Evolutionary conservation across 2,329 filamentous ascomycete genomes (phyloP).

Genomic region (Ophiocordyceps camponoti-leonardi): DNA sequence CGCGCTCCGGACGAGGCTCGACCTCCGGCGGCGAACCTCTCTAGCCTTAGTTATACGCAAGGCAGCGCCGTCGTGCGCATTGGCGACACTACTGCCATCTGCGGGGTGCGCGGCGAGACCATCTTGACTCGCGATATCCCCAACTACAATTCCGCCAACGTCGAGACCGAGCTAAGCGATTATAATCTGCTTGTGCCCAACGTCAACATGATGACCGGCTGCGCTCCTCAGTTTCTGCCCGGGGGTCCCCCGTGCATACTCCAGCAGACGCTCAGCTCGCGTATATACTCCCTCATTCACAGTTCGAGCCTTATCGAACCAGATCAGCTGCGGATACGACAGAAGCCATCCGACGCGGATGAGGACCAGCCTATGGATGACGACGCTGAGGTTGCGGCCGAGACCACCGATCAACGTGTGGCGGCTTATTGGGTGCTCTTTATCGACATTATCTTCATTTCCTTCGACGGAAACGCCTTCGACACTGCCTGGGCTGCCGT

Average conservation of each 20-base stretch:
- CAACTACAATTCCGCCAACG: slow-evolving; percentile 34
- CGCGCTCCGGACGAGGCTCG: slow-evolving; percentile 55
- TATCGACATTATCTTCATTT: slow-evolving; percentile 88
- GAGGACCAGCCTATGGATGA: slow-evolving; percentile 22
- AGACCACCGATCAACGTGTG: slow-evolving; percentile 24
- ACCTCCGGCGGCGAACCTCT: slow-evolving; percentile 58
- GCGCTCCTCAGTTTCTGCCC: slow-evolving; percentile 69
- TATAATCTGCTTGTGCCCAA: slow-evolving; percentile 79
- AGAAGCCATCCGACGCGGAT: slow-evolving; percentile 32
- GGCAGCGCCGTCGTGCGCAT: slow-evolving; percentile 77
- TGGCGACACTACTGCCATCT: slow-evolving; percentile 89
- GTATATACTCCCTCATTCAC: slow-evolving; percentile 62
- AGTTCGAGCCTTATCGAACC: slow-evolving; percentile 48
- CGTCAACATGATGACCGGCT: slow-evolving; percentile 80
- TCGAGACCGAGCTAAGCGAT: slow-evolving; percentile 32
- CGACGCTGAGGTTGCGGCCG: slow-evolving; percentile 12
- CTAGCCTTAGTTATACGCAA: slow-evolving; percentile 74
- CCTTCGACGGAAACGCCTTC: slow-evolving; percentile 79
- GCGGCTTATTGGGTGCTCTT: slow-evolving; percentile 93
- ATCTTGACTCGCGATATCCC: slow-evolving; percentile 59
- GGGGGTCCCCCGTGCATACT: slow-evolving; percentile 64
- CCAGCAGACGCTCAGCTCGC: slow-evolving; percentile 72
- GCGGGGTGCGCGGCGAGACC: slow-evolving; percentile 76
- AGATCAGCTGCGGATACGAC: slow-evolving; percentile 57
- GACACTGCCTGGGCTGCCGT: slow-evolving; percentile 81